These are phyloP conservation scores for Hordeum pubiflorum DNA, from an alignment of 202 grass and related monocot species.

Conservation along the genomic window DNA sequence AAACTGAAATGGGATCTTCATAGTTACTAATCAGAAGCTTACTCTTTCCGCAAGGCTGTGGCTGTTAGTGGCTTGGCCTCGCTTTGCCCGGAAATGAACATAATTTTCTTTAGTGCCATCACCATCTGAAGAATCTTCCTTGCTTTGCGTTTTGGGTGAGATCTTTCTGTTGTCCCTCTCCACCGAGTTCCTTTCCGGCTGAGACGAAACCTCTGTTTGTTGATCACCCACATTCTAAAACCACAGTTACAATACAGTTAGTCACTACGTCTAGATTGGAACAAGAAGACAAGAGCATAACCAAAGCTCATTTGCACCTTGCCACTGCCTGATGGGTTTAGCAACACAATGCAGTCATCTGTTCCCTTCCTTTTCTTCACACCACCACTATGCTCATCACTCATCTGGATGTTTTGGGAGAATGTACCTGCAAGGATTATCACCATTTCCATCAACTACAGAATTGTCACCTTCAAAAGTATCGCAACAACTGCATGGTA, in stretches of 20 bases:
- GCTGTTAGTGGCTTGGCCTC: constrained; percentile 89
- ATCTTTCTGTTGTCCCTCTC: constrained; percentile 42
- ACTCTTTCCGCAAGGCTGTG: constrained; percentile 99
- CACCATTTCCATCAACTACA: constrained; percentile 12
- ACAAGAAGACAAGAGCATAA: not conserved
- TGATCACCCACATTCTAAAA: constrained; percentile 43
- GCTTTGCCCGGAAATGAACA: constrained; percentile 88
- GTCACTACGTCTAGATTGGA: constrained; percentile 7
- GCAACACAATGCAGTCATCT: constrained; percentile 19
- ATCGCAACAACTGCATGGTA: not conserved
- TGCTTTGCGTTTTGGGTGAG: constrained; percentile 43
- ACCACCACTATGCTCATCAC: constrained; percentile 35
- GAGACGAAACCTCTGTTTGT: constrained; percentile 49
- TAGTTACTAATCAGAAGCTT: constrained; percentile 26
- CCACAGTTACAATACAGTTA: not conserved
- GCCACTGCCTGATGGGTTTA: constrained; percentile 28
- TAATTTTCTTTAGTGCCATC: constrained; percentile 56
- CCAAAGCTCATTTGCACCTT: constrained; percentile 34
- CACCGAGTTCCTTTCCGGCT: constrained; percentile 29
- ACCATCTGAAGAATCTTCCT: constrained; percentile 53
- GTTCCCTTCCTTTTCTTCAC: constrained; percentile 60
- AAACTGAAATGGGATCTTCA: constrained; percentile 20
- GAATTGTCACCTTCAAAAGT: not conserved
- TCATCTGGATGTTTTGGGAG: constrained; percentile 46
- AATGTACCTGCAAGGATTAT: constrained; percentile 21